Conservation (phyloP, 2,329 filamentous ascomycete genomes). For the Cytospora leucostoma region DNA sequence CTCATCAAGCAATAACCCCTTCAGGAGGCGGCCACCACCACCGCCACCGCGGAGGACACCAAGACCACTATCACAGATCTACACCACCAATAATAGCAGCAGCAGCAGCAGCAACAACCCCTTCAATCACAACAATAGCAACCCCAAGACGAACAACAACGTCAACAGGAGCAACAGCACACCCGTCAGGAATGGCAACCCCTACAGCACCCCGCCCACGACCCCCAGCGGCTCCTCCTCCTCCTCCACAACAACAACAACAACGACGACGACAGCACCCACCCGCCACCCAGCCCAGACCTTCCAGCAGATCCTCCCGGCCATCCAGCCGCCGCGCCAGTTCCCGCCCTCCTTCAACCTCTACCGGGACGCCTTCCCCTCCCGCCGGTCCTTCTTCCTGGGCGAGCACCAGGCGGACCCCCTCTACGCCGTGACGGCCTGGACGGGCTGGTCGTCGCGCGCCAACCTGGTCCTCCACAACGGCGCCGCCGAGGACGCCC, state of each 20-base stretch:
- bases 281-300: constrained; percentile 19
- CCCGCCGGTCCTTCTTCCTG: constrained; percentile 31
- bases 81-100: too few species aligned
- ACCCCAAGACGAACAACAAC: constrained; percentile 1
- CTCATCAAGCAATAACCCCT: constrained; percentile 6
- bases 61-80: not conserved
- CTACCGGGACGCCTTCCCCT: constrained; percentile 32
- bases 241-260: constrained; percentile 1
- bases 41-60: constrained; percentile 4
- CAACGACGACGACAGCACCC: constrained; percentile 5
- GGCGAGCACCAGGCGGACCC: constrained; percentile 38
- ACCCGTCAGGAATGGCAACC: too few species aligned
- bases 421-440: constrained; percentile 37
- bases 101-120: too few species aligned
- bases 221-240: constrained; percentile 1
- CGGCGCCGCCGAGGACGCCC: constrained; percentile 34
- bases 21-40: constrained; percentile 1
- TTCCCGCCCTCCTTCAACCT: constrained; percentile 39
- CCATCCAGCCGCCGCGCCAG: constrained; percentile 29
- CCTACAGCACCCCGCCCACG: not conserved
- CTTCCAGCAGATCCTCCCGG: constrained; percentile 20
- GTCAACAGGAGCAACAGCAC: not conserved
- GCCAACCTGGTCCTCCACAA: constrained; percentile 40
- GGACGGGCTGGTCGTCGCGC: constrained; percentile 33
- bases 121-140: not conserved